phyloP scores from a whole-genome alignment of 805 yeast genomes.

The Cyberlindnera suaveolens region DNA sequence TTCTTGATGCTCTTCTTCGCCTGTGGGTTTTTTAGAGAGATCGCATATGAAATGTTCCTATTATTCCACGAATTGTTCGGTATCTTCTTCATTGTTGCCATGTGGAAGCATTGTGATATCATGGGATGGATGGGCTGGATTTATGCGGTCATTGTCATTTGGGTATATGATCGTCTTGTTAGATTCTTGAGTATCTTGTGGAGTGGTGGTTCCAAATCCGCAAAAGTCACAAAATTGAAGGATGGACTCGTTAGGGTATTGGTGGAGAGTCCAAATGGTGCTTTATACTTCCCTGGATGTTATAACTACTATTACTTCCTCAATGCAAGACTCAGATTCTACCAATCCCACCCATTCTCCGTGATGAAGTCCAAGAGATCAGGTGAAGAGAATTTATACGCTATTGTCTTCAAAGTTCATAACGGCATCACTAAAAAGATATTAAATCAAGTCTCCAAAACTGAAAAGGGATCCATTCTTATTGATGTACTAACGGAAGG shows the following conservation, averaged over 20 bases:
- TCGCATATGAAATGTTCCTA: conserved; percentile 56
- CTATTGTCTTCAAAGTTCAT: conserved; percentile 42
- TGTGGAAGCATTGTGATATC: conserved; percentile 56
- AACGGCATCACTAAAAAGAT: conserved; percentile 49
- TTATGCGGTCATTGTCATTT: conserved; percentile 52
- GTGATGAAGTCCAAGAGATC: conserved; percentile 35
- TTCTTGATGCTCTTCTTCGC: conserved; percentile 44
- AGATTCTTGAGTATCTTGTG: conserved; percentile 47
- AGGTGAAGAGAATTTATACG: conserved; percentile 25
- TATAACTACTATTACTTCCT: conserved; percentile 53
- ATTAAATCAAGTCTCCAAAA: conserved; percentile 24
- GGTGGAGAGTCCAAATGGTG: conserved; percentile 41
- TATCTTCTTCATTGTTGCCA: conserved; percentile 42
- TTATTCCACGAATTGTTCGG: conserved; percentile 53
- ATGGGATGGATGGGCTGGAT: conserved; percentile 45
- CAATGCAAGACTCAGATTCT: conserved; percentile 34
- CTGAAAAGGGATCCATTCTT: conserved; percentile 24
- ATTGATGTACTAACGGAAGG: conserved; percentile 49
- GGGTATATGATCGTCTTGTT: conserved; percentile 62
- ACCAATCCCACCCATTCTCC: conserved; percentile 71
- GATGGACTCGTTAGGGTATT: conserved; percentile 36
- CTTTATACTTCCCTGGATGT: conserved; percentile 42
- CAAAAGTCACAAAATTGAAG: conserved; percentile 27
- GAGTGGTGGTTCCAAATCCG: conserved; percentile 56
- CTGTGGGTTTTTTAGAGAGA: conserved; percentile 42